These are phyloP conservation scores for Phytophthora constricta DNA, from an alignment of 352 stramenopile genomes.

Conservation along the genomic window DNA sequence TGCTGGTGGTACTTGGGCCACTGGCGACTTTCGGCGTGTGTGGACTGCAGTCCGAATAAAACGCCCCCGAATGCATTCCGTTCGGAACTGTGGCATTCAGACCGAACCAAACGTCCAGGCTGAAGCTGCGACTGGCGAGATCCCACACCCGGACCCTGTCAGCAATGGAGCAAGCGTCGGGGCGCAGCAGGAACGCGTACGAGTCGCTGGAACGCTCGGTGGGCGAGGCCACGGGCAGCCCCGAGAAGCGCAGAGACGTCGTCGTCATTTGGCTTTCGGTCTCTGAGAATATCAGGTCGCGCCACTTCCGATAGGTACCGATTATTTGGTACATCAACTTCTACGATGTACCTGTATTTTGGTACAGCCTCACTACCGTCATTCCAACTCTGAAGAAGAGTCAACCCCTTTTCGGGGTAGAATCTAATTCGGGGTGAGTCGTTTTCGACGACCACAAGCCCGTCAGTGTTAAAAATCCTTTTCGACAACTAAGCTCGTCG, in stretches of 20 bases:
- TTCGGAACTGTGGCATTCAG: slow-evolving; percentile 11
- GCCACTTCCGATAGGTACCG: too few species aligned
- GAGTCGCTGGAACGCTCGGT: neutral
- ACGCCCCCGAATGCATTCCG: slow-evolving; percentile 26
- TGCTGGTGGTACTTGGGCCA: slow-evolving; percentile 44
- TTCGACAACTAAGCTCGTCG: neutral
- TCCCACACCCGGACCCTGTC: slow-evolving; percentile 1
- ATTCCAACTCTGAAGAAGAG: too few species aligned
- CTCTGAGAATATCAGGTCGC: slow-evolving; percentile 3
- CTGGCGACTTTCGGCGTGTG: slow-evolving; percentile 8
- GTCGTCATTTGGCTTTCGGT: slow-evolving; percentile 8
- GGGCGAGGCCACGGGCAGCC: neutral
- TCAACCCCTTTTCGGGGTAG: too few species aligned
- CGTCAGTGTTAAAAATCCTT: slow-evolving; percentile 14
- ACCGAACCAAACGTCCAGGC: slow-evolving; percentile 36
- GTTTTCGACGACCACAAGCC: too few species aligned
- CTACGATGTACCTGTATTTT: too few species aligned
- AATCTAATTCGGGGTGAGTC: too few species aligned
- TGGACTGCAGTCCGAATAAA: slow-evolving; percentile 37
- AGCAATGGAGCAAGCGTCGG: slow-evolving; percentile 1
- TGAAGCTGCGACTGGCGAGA: slow-evolving; percentile 11
- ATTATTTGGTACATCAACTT: too few species aligned
- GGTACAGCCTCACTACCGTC: too few species aligned
- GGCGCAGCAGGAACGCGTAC: neutral
- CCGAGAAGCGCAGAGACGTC: slow-evolving; percentile 9